Evolutionary conservation across 306 rosid species (phyloP).

Genomic region (Mimosa bimucronata): DNA sequence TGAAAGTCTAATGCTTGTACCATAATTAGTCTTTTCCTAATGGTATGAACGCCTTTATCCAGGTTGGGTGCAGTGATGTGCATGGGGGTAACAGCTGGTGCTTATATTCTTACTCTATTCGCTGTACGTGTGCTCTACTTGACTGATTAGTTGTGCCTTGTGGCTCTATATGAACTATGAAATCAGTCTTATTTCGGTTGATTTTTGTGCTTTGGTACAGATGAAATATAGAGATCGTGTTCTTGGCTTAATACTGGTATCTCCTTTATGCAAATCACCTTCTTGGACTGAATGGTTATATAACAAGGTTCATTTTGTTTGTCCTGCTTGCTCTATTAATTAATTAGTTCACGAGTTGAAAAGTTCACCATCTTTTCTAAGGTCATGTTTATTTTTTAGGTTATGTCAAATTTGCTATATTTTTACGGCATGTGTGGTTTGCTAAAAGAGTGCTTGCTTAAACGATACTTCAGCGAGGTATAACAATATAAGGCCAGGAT

Average conservation of each 20-base stretch:
- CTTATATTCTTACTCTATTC: conserved; percentile 84
- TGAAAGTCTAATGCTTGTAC: conserved; percentile 25
- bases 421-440: conserved; percentile 95
- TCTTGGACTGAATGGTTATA: conserved; percentile 98
- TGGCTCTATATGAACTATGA: neutral
- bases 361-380: conserved; percentile 27
- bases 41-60: conserved; percentile 37
- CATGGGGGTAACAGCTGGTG: conserved; percentile 99
- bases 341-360: conserved; percentile 23
- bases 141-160: conserved; percentile 16
- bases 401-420: conserved; percentile 83
- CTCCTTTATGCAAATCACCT: conserved; percentile 96
- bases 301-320: conserved; percentile 72
- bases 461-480: conserved; percentile 98
- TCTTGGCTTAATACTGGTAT: conserved; percentile 89
- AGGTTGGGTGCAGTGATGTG: conserved; percentile 99
- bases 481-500: conserved; percentile 19
- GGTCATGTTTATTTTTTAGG: conserved; percentile 48
- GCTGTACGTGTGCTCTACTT: conserved; percentile 74
- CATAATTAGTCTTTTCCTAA: conserved; percentile 31
- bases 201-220: conserved; percentile 49
- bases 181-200: neutral
- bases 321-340: conserved; percentile 17
- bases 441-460: conserved; percentile 91
- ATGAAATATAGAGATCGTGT: conserved; percentile 94